Evolutionary conservation across 1,284 basidiomycete genomes (phyloP), one percentile per base, ranked within the genome.

Genomic region (Abortiporus biennis): DNA sequence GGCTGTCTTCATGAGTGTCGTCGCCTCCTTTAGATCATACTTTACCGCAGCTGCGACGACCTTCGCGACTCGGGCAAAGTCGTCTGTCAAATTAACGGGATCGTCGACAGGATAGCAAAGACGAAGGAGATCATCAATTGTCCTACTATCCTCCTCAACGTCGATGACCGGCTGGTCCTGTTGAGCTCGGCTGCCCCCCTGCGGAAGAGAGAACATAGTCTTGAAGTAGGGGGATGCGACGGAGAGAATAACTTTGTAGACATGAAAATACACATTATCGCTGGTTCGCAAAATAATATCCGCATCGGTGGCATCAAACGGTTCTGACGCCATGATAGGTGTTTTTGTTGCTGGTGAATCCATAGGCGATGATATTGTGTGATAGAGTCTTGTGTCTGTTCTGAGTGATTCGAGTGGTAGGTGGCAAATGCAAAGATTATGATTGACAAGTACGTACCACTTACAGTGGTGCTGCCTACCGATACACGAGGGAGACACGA

Each of bases 71-170:
- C 43, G 12, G 2, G 19, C 12, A 2, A 47, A 35, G 22, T n/a
- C n/a, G n/a, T 44, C 36, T 13, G 16, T 35, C 17, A 35, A 17
- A 4, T 8, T 30, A 11, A 21, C 8, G 15, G 45, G 43, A 13
- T 45, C 35, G 1, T 29, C 35, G 3, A 49, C 45, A 4, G 54
- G 49, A 31, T 52, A 55, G 36, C 46, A 47, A 19, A 78, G 74
- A 40, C 69, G 69, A 3, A 81, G 63, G 11, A 81, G 55, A 11
- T 58, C 50, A 46, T 78, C 74, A 19, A 81, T 63, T 0, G 69
- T 71, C 24, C 58, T 47, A 8, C 65, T 55, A 27, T 74, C 72
- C 48, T 80, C 79, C 2, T 25, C 17, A 3, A 51, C 12, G 9
- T 32, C 24, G 19, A 51, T 36, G 27, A 44, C 24, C 4, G 38